Percentiles rank a stretch among this genome's conserved stretches.
Conservation (phyloP, 495 filamentous ascomycete species). For the Chlorociboria aeruginascens region DNA sequence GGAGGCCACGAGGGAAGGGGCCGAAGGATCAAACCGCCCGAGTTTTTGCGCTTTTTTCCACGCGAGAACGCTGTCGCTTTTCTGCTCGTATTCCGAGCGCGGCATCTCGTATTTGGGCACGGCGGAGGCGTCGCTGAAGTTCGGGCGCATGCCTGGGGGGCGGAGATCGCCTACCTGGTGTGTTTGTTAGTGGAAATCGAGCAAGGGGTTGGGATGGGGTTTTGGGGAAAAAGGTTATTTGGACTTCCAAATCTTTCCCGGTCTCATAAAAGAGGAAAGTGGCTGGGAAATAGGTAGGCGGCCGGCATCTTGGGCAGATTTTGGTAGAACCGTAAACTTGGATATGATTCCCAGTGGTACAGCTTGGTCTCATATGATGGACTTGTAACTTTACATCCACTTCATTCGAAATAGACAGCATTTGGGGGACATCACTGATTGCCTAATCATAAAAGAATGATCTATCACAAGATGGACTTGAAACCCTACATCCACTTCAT, state of each 20-base stretch:
- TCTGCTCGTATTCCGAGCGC: conserved; percentile 66
- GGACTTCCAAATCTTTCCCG: neutral
- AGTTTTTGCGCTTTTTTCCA: conserved; percentile 90
- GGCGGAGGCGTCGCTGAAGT: conserved; percentile 65
- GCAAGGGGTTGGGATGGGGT: conserved; percentile 13
- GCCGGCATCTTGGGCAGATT: too few relatives aligned
- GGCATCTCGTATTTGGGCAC: conserved; percentile 84
- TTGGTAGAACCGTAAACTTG: too few relatives aligned
- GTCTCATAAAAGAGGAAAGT: too few relatives aligned
- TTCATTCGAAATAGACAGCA: too few relatives aligned
- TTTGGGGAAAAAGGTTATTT: neutral
- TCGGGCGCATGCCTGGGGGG: conserved; percentile 54
- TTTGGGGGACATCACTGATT: too few relatives aligned
- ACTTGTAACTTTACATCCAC: too few relatives aligned
- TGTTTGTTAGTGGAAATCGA: conserved; percentile 3
- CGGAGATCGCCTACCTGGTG: conserved; percentile 68
- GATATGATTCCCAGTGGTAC: too few relatives aligned
- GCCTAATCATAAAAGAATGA: too few relatives aligned
- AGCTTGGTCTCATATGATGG: too few relatives aligned
- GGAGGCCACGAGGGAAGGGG: conserved; percentile 55
- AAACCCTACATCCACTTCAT: neutral
- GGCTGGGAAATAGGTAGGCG: too few relatives aligned
- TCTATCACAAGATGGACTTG: too few relatives aligned
- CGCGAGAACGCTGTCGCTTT: conserved; percentile 74
- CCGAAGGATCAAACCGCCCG: conserved; percentile 85